phyloP scores from a whole-genome alignment of 805 yeast genomes.

The Wickerhamomyces mucosus region DNA sequence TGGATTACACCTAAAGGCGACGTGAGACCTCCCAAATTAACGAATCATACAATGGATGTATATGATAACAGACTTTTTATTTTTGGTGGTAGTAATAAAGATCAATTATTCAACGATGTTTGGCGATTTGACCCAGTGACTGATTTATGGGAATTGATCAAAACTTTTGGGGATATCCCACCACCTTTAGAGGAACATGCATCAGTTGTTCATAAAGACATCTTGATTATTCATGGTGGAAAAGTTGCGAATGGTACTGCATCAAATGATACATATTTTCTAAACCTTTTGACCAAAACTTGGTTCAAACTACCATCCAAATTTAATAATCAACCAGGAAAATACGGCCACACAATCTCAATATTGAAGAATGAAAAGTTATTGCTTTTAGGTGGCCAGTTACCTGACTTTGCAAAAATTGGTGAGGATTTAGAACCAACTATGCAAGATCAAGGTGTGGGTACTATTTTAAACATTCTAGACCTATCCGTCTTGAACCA shows the following conservation, averaged over 20 bases:
- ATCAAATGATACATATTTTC: conserved; percentile 56
- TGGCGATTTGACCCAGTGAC: conserved; percentile 69
- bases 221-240: conserved; percentile 85
- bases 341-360: conserved; percentile 89
- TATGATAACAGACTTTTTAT: conserved; percentile 71
- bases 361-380: conserved; percentile 57
- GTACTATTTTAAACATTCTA: conserved; percentile 54
- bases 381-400: conserved; percentile 88
- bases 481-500: conserved; percentile 35
- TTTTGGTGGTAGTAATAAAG: conserved; percentile 87
- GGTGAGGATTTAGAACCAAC: conserved; percentile 44
- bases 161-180: conserved; percentile 61
- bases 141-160: conserved; percentile 62
- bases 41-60: conserved; percentile 85
- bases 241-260: conserved; percentile 66
- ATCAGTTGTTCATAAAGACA: conserved; percentile 66
- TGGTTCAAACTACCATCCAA: conserved; percentile 59
- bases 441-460: conserved; percentile 42
- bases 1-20: conserved; percentile 44
- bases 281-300: conserved; percentile 59
- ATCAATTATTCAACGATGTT: conserved; percentile 60
- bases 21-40: conserved; percentile 67
- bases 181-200: conserved; percentile 91
- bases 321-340: conserved; percentile 57
- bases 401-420: conserved; percentile 50